Evolutionary conservation across 129 eudicot genomes (phyloP).

Genomic region (Flaveria brownii): DNA sequence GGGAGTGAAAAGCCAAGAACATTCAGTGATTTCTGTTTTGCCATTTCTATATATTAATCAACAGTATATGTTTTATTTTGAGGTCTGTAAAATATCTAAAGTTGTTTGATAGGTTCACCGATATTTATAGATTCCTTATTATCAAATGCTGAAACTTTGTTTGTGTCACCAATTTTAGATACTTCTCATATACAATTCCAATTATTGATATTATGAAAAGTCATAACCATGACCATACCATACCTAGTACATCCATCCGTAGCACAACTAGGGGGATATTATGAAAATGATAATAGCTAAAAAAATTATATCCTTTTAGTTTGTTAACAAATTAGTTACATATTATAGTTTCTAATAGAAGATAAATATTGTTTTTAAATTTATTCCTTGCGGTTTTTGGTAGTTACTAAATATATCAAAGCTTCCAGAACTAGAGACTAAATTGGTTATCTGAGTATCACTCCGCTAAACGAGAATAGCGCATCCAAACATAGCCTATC

Average conservation of each 20-base stretch:
- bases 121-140: neutral
- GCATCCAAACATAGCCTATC: neutral
- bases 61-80: neutral
- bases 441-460: neutral
- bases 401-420: neutral
- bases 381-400: neutral
- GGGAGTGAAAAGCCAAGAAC: conserved; percentile 11
- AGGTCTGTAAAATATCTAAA: conserved; percentile 1
- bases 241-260: neutral
- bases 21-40: conserved; percentile 14
- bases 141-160: neutral
- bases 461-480: neutral
- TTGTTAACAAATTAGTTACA: neutral
- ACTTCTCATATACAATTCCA: neutral
- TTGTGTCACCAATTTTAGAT: neutral
- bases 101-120: neutral
- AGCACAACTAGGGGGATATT: no score
- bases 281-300: no score
- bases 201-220: neutral
- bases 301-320: no score
- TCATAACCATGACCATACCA: neutral
- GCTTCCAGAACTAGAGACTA: no score
- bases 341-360: neutral
- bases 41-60: neutral
- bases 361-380: neutral